phyloP scores from a whole-genome alignment of 1,284 basidiomycete species.

The Pterulicium gracile region DNA sequence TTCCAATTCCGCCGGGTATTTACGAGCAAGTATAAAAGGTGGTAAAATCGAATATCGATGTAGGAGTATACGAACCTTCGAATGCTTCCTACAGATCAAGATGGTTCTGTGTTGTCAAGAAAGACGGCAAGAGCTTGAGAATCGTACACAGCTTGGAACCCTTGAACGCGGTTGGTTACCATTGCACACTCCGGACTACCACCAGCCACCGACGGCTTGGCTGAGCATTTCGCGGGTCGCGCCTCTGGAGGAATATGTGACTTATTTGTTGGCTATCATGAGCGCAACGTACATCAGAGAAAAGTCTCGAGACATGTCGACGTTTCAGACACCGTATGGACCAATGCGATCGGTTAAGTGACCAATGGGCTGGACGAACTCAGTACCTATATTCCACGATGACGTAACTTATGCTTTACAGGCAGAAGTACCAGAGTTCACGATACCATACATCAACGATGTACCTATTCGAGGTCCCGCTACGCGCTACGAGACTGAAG shows the following conservation, averaged over 20 bases:
- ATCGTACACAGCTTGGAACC: neutral
- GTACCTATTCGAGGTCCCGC: constrained; percentile 14
- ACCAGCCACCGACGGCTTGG: neutral
- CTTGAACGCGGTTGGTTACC: neutral
- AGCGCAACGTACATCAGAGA: neutral
- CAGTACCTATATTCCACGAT: constrained; percentile 24
- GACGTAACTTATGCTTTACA: constrained; percentile 23
- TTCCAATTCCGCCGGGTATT: constrained; percentile 20
- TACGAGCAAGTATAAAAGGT: constrained; percentile 19
- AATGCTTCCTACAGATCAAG: constrained; percentile 21
- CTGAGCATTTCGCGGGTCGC: neutral
- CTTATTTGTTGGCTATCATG: neutral
- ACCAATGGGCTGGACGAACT: constrained; percentile 31
- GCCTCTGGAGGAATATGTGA: neutral
- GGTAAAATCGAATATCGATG: constrained; percentile 20
- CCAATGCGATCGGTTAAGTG: constrained; percentile 14
- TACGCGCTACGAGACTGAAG: constrained; percentile 11
- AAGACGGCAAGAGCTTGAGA: constrained; percentile 1
- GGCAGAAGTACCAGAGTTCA: constrained; percentile 22
- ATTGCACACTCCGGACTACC: neutral
- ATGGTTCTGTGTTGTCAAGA: constrained; percentile 15
- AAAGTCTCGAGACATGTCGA: constrained; percentile 4
- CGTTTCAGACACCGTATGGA: constrained; percentile 11
- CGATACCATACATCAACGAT: constrained; percentile 23
- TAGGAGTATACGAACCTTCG: constrained; percentile 24